Evolutionary conservation across 2,329 filamentous ascomycete genomes (phyloP), one percentile per base, ranked within the genome.

Genomic region (Claviceps spartinae): DNA sequence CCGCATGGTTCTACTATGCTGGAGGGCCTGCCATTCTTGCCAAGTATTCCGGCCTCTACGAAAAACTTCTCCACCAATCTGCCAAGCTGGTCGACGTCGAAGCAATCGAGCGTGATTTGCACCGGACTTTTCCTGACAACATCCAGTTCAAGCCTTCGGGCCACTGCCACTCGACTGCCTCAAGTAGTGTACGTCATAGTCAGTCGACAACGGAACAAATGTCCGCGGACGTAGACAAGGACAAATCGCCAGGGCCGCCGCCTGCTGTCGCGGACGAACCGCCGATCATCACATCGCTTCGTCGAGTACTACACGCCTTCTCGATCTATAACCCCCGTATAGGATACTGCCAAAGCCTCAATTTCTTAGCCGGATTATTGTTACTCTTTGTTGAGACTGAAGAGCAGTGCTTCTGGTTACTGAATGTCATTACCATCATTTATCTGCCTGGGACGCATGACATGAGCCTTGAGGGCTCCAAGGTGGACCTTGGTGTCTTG

Each of bases 1-100:
- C 87, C 5, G 91, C 91, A 46, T 97, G 91, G 91, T 97, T 95
- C 67, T 96, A 86, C 70, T 97, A 96, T 64, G 88, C 89, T 11
- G 88, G 88, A 20, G 91, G 91, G 1, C 88, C 88, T 24, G 81
- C 83, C 46, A 85, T 88, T 57, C 67, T 95, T 54, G 78, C 81
- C 49, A 84, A 87, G 61, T 79, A 94, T 59, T 77, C 81, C 5
- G 87, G 87, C 1, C 71, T 91, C 16, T 97, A 96, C 64, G 77
- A 82, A 50, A 75, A 81, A 50, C 71, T 94, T 41, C 72, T 93
- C 36, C 72, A 77, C 52, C 74, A 79, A 54, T 70, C 73, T 55
- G 81, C 86, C 37, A 83, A 85, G 61, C 73, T 79, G 0, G 77
- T 87, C 49, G 88, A 96, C 60, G 77, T 84, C 44, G 91, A 97